phyloP scores from a whole-genome alignment of 148 eudicot species.

The Vaccinium vitisidaea region DNA sequence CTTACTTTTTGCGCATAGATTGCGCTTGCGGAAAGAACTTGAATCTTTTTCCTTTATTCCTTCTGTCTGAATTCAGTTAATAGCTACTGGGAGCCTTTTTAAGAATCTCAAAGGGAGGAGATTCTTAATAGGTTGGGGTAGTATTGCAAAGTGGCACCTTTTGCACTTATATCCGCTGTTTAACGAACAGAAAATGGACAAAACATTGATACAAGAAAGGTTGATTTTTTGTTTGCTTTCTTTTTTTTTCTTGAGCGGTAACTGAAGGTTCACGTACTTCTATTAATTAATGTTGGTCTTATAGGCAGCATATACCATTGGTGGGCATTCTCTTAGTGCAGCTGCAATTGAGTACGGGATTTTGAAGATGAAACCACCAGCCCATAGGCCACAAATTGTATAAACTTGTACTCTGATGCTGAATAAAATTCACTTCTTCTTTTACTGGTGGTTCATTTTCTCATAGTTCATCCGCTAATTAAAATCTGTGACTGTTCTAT shows the following conservation, averaged over 20 bases:
- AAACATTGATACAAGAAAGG: background rate
- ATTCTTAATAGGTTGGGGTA: background rate
- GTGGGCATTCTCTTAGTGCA: conserved; percentile 24
- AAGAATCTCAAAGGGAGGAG: background rate
- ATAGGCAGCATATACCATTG: conserved; percentile 23
- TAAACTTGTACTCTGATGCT: conserved; percentile 3
- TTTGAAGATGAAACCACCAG: conserved; percentile 28
- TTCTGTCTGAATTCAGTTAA: background rate
- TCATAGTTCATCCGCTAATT: background rate
- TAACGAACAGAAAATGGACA: background rate
- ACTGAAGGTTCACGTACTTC: background rate
- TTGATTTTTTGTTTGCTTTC: conserved; percentile 2
- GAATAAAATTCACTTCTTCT: background rate
- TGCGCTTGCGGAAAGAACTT: background rate
- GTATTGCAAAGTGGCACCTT: background rate
- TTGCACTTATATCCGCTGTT: background rate
- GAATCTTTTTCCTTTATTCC: background rate
- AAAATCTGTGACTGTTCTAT: background rate
- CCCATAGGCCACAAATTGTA: conserved; percentile 24
- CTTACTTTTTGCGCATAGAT: background rate
- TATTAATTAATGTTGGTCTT: background rate
- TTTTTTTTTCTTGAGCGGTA: background rate
- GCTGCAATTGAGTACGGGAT: conserved; percentile 21
- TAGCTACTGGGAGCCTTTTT: background rate
- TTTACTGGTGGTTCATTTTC: background rate